Base-by-base conservation (phyloP, 2,329 filamentous ascomycete species). In the Lojkania enalia region DNA sequence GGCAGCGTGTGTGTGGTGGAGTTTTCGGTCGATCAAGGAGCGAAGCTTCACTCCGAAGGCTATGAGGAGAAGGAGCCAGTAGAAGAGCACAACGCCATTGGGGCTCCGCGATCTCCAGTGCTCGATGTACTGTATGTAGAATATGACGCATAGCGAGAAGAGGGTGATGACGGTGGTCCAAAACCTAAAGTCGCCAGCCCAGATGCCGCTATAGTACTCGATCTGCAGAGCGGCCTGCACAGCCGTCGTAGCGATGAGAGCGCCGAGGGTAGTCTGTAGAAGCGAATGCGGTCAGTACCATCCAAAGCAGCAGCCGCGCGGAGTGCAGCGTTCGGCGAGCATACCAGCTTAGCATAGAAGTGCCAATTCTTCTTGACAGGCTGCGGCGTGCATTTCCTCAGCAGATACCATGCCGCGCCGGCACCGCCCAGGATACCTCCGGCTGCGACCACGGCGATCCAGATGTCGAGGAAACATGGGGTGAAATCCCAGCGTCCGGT, bases 381-480 rank as follows among this genome's bases (percentile, higher is more conserved):
- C 41, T 83, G 78, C 27, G 84, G 77, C 40, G 82, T 79, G 63
- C 84, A 86, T 71, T 82, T 87, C 57, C 78, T 83, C 43, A 90
- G 69, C 40, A 97, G 76, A 76, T 88, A 88, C 83, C 86, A 92
- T 31, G 95, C 74, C 20, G 92, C 90, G 35, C 84, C 78, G 5
- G 84, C 78, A 46, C 94, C 94, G 52, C 86, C 79, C 18, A 96
- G 43, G 18, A 96, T 77, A 13, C 92, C 91, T 74, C 86, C 95
- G 12, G 78, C 78, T 6, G 89, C 88, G 20, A 96, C 88, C 1
- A 79, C 74, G 23, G 87, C 83, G 47, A 97, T 82, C 83, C 89
- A 91, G 16, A 95, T 82, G 68, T 99, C 95, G 61, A 97, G 84
- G 67, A 99, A 99, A 76, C 94, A 99, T 30, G 94, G 92, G 13